Percentiles rank a stretch among this genome's conserved stretches.
Conservation (phyloP, 2,329 filamentous ascomycete species). For the Clonostachys byssicola region DNA sequence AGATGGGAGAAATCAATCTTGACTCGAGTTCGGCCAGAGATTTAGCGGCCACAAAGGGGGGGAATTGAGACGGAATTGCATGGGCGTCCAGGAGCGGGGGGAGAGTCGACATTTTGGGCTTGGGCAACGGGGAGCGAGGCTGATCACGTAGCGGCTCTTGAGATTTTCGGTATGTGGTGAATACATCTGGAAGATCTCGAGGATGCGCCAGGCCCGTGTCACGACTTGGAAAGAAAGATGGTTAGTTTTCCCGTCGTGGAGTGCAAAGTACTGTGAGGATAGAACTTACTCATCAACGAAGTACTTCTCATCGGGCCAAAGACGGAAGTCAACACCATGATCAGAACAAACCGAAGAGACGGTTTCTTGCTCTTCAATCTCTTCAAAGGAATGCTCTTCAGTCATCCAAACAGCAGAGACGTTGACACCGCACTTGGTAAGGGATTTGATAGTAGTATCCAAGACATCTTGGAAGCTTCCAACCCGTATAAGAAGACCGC, state of each 20-base stretch:
- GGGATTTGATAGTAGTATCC: slow-evolving; percentile 30
- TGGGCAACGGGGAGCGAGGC: slow-evolving; percentile 53
- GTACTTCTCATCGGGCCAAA: slow-evolving; percentile 75
- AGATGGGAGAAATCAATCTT: slow-evolving; percentile 54
- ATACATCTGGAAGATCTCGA: slow-evolving; percentile 66
- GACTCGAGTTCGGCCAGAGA: slow-evolving; percentile 46
- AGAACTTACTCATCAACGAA: slow-evolving; percentile 70
- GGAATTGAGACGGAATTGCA: slow-evolving; percentile 50
- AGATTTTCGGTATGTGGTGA: slow-evolving; percentile 69
- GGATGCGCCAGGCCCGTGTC: slow-evolving; percentile 57
- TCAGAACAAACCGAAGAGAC: slow-evolving; percentile 49
- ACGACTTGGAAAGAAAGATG: slow-evolving; percentile 40
- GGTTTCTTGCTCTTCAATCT: slow-evolving; percentile 57
- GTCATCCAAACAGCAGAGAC: slow-evolving; percentile 72
- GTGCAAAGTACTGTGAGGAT: neutral
- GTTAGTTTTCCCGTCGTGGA: neutral
- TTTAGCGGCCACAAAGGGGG: slow-evolving; percentile 60
- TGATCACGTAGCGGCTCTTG: slow-evolving; percentile 66
- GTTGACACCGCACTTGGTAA: slow-evolving; percentile 41
- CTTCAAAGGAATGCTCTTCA: slow-evolving; percentile 64
- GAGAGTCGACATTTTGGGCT: slow-evolving; percentile 43
- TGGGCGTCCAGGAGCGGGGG: slow-evolving; percentile 48
- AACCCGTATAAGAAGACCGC: slow-evolving; percentile 59
- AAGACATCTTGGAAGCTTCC: slow-evolving; percentile 55
- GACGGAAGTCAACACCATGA: slow-evolving; percentile 52